Percentiles rank a stretch among this genome's conserved stretches.
phyloP scores from a whole-genome alignment of 352 stramenopile genomes.

The Phytopythium vexans region DNA sequence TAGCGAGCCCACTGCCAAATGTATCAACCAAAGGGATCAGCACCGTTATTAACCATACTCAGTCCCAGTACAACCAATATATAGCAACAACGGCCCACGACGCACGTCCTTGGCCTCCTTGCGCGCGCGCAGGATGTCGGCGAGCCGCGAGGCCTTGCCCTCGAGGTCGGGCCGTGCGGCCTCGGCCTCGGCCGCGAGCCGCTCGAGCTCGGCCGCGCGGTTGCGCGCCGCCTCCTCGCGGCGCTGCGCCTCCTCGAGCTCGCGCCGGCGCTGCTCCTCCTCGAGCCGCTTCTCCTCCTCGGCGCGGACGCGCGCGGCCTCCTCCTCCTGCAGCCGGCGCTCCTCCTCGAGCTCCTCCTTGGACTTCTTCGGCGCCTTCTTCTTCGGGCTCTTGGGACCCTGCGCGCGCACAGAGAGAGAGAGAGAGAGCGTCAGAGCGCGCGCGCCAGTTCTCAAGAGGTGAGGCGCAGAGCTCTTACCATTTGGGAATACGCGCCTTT shows the following conservation, averaged over 20 bases:
- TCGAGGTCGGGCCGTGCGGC: constrained; percentile 48
- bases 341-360: constrained; percentile 83
- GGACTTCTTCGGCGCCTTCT: constrained; percentile 80
- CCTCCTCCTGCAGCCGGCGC: constrained; percentile 65
- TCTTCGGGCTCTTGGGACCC: constrained; percentile 55
- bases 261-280: constrained; percentile 55
- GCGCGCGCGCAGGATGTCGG: constrained; percentile 51
- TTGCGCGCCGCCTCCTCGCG: constrained; percentile 66
- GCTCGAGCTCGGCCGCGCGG: constrained; percentile 60
- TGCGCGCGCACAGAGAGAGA: neutral
- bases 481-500: neutral
- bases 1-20: constrained; percentile 70
- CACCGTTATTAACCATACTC: neutral
- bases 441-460: no score
- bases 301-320: constrained; percentile 47
- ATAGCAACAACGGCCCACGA: neutral
- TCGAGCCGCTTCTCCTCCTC: constrained; percentile 74
- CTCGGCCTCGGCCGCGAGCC: constrained; percentile 49
- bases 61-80: neutral
- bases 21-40: neutral
- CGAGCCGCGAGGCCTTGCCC: constrained; percentile 53
- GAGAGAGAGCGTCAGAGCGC: neutral
- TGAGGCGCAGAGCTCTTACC: no score
- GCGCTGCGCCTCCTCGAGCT: constrained; percentile 53
- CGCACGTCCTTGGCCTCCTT: constrained; percentile 65